phyloP scores from a whole-genome alignment of 208 protist species.

The Herpetomonas tarakana region DNA sequence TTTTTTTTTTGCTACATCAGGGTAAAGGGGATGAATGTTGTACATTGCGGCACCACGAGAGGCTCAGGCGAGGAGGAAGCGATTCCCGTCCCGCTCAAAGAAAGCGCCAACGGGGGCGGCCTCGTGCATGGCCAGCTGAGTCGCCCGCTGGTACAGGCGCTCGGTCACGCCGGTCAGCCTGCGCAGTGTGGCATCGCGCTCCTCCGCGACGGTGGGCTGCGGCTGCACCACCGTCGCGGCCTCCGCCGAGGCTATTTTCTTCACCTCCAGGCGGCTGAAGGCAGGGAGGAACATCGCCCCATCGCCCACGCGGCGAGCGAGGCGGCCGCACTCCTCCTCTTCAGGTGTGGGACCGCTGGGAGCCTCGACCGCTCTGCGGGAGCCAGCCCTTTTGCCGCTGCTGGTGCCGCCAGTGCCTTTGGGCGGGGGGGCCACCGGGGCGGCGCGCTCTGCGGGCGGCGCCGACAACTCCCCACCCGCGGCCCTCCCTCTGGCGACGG shows the following conservation, averaged over 20 bases:
- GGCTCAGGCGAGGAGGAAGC: too few species aligned
- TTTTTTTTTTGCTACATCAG: constrained; percentile 2
- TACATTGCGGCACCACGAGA: too few species aligned
- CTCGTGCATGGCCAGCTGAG: constrained; percentile 19
- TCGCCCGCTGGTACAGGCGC: constrained; percentile 44
- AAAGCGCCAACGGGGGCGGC: constrained; percentile 43
- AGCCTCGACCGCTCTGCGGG: constrained; percentile 15
- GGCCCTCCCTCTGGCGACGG: not conserved
- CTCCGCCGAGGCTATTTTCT: constrained; percentile 30
- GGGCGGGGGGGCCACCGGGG: not conserved
- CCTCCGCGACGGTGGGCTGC: constrained; percentile 47
- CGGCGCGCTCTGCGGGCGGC: not conserved
- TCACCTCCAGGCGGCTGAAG: constrained; percentile 68
- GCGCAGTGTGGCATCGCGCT: constrained; percentile 46
- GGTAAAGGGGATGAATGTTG: not conserved
- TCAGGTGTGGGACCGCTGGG: constrained; percentile 3
- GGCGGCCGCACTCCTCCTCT: constrained; percentile 14
- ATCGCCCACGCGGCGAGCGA: constrained; percentile 16
- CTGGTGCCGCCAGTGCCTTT: not conserved
- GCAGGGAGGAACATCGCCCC: constrained; percentile 55
- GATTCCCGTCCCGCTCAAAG: too few species aligned
- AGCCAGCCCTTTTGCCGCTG: constrained; percentile 13
- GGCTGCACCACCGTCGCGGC: constrained; percentile 49
- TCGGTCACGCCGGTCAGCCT: constrained; percentile 64
- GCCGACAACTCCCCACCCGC: not conserved